Evolutionary conservation across 345 rosid genomes (phyloP), one percentile per base, ranked within the genome.

Genomic region (Lepidium sativum): DNA sequence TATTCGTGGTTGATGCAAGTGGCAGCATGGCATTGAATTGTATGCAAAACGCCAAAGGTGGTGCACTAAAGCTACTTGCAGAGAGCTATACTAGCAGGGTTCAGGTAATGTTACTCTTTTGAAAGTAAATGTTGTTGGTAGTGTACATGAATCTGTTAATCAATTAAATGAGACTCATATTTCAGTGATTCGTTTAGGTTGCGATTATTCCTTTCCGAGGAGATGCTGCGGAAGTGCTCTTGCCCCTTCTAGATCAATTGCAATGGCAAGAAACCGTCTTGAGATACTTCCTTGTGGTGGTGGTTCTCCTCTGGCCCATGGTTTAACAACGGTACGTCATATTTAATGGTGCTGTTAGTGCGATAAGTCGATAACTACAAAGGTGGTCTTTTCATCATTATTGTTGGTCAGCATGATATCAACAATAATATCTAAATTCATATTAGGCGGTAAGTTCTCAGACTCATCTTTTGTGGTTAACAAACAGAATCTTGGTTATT

Each of bases 81-180:
- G 98, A 89, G 84, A 92, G 98, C 79, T 89, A 92, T 79, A 92
- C 97, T 63, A 87, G 98, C 87, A 87, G 98, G 68, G 98, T 89
- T 80, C 98, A 87, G 97, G 98, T 87, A 80, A 42, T 1, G 8
- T 16, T 17, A 69, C 56, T 8, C 21, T 43, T 17, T 43, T 65
- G 25, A 51, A 51, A 49, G 52, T 40, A 14, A 39, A 64, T 9
- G 13, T n/a, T 47, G 13, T 64, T 47, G 59, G 5, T 48, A 21
- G 38, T 38, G 25, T 8, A 31, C 37, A 37, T 37, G 35, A 35
- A 37, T 63, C 13, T 0, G 16, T 54, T 39, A 34, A 39, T 10
- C 13, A 38, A 37, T 34, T 9, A 42, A 25, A 63, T 4, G 44
- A 53, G 33, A 27, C 48, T 66, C 57, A 41, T 67, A 41, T 67